Percentiles rank a stretch among this genome's conserved stretches.
These are phyloP conservation scores for Dictyostelium brefeldianum DNA, from an alignment of 78 protist genomes.

Conservation along the genomic window DNA sequence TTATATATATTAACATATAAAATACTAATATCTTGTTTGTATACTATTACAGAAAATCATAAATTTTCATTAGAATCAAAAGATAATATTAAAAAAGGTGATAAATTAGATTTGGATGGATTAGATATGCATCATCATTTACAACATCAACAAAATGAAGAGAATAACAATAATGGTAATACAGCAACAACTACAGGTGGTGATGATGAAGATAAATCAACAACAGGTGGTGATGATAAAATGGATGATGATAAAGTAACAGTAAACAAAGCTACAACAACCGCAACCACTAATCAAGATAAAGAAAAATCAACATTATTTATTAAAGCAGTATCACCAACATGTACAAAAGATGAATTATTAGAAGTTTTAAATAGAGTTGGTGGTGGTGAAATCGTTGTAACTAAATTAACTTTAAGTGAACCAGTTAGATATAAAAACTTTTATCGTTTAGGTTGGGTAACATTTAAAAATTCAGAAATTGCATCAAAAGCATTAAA, in stretches of 20 bases:
- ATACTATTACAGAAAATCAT: conserved; percentile 32
- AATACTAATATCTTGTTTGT: not conserved
- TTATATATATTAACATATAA: not conserved
- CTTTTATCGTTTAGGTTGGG: conserved; percentile 81
- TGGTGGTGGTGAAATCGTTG: conserved; percentile 41
- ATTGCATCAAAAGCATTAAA: conserved; percentile 44
- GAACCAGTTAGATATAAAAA: conserved; percentile 78
- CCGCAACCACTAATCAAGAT: not conserved
- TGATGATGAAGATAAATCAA: not conserved
- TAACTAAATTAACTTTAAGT: conserved; percentile 48
- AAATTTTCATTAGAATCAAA: conserved; percentile 53
- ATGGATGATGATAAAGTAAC: not conserved
- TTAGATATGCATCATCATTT: conserved; percentile 30
- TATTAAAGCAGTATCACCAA: conserved; percentile 78
- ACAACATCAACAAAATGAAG: not conserved
- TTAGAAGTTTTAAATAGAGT: conserved; percentile 72
- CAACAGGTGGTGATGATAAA: conserved; percentile 6
- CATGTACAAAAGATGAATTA: conserved; percentile 82
- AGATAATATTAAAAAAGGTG: conserved; percentile 68
- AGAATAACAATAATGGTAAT: conserved; percentile 3
- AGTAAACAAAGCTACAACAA: not conserved
- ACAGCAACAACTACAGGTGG: not conserved
- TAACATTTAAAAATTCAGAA: conserved; percentile 55
- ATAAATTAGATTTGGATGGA: conserved; percentile 50
- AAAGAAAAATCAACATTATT: conserved; percentile 61